Evolutionary conservation across 805 yeast species (phyloP), one percentile per base, ranked within the genome.

Genomic region (Schwanniomyces pseudopolymorphus): DNA sequence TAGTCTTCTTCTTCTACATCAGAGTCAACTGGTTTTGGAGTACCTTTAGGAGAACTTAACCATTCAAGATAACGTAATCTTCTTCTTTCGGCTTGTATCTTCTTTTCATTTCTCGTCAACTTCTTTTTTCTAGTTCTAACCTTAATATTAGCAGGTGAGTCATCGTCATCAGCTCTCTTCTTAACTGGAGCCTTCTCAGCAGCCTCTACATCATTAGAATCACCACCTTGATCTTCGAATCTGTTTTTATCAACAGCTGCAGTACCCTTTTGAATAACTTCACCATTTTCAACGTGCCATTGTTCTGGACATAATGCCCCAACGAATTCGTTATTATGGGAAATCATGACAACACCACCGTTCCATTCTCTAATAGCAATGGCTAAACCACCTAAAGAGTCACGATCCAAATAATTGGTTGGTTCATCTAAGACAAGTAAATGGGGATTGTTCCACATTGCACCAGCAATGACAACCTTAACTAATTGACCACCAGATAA

Each of bases 381-480:
- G 24, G 99, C 98, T 57, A 92, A 79, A 40, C 97, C 99, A 69
- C 98, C 99, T 52, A 92, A 78, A 21, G 98, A 91, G 68, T 92
- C 99, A 78, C 99, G 86, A 71, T 92, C 99, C 72, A 92, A 78
- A 77, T 94, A 92, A 75, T 92, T 92, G 61, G 98, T 92, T 66
- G 99, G 99, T 80, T 92, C 99, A 71, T 92, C 99, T 51, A 92
- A 79, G 37, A 92, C 99, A 53, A 92, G 80, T 69, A 92, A 80
- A 69, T 92, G 99, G 16, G 99, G 99, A 66, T 92, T 94, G 73
- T 94, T 92, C 99, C 99, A 92, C 94, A 92, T 92, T 54, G 98
- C 97, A 72, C 98, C 99, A 11, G 98, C 98, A 74, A 92, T 92
- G 50, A 92, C 99, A 53, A 92, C 98, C 72, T 92, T 92, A 50